These are phyloP conservation scores for Avena eriantha DNA, from an alignment of 176 grass and related monocot genomes.

Conservation along the genomic window DNA sequence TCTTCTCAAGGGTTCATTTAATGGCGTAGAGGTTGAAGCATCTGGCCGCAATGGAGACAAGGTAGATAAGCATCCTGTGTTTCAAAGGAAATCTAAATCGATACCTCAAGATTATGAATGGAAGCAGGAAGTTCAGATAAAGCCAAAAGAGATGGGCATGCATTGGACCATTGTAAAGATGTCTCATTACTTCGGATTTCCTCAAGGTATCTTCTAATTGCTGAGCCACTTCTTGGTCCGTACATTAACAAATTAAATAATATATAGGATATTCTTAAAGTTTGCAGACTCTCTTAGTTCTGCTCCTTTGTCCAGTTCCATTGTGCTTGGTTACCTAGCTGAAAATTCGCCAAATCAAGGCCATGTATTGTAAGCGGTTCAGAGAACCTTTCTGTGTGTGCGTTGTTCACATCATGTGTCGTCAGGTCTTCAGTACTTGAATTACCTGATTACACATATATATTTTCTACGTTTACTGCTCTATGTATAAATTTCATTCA, in stretches of 20 bases:
- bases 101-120: slow-evolving; percentile 12
- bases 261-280: not conserved
- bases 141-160: slow-evolving; percentile 54
- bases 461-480: not conserved
- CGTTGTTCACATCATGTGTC: not conserved
- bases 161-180: too few relatives aligned
- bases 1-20: too few relatives aligned
- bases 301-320: not conserved
- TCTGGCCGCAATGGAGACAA: too few relatives aligned
- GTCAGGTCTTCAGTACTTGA: not conserved
- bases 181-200: not conserved
- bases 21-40: too few relatives aligned
- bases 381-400: not conserved
- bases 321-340: not conserved
- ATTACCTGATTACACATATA: not conserved
- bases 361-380: not conserved
- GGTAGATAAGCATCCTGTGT: slow-evolving; percentile 19
- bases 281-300: not conserved
- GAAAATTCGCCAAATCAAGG: not conserved
- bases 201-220: not conserved
- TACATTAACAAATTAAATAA: not conserved
- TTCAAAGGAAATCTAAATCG: slow-evolving; percentile 48
- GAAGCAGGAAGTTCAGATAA: slow-evolving; percentile 52
- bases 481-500: not conserved
- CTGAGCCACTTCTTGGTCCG: not conserved